Conservation (phyloP, 257 asterid species). For the Verbascum thapsus region DNA sequence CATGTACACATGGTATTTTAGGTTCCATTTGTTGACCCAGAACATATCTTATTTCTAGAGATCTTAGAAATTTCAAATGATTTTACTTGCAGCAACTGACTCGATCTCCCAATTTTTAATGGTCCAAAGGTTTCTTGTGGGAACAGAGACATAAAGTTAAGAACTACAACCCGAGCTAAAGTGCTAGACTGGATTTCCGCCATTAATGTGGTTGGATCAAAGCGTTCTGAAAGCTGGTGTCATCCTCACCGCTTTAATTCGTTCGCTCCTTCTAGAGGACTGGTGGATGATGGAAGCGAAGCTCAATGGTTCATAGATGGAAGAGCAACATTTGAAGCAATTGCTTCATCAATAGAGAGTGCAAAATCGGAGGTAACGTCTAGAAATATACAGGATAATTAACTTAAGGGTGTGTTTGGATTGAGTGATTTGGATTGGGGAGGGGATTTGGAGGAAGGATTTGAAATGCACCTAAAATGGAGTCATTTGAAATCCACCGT, state of each 20-base stretch:
- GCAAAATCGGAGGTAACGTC: constrained; percentile 82
- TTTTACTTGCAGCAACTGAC: constrained; percentile 19
- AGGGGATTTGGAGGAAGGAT: no score
- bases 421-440: no score
- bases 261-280: constrained; percentile 84
- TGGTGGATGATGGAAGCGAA: constrained; percentile 76
- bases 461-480: no score
- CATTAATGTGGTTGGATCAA: constrained; percentile 66
- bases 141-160: constrained; percentile 59
- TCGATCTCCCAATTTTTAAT: constrained; percentile 22
- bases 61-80: not conserved
- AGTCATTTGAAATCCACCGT: no score
- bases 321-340: constrained; percentile 86
- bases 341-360: constrained; percentile 75
- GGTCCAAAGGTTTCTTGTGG: constrained; percentile 69
- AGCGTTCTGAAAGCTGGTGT: constrained; percentile 76
- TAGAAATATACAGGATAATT: constrained; percentile 20
- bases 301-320: constrained; percentile 98
- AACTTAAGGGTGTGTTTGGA: no score
- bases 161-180: constrained; percentile 64
- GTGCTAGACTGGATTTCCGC: constrained; percentile 74
- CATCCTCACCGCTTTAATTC: constrained; percentile 81
- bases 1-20: constrained; percentile 4
- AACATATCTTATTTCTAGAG: not conserved
- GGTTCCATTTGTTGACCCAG: constrained; percentile 14